Base-by-base conservation (phyloP, 208 protist species). In the Novymonas esmeraldas region DNA sequence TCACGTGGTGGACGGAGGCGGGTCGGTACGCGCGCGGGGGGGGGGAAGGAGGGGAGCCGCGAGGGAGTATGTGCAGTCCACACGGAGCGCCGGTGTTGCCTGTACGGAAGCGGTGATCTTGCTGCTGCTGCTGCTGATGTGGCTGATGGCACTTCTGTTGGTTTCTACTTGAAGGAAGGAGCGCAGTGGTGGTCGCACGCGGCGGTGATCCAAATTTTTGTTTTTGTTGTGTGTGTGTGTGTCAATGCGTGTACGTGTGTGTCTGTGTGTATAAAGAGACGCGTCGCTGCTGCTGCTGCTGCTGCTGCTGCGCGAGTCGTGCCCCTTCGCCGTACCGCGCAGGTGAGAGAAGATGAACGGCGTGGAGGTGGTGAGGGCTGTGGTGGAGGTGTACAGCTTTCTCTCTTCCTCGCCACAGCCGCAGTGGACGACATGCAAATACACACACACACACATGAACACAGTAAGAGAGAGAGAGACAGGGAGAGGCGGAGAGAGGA, bases 211-310 rank as follows among this genome's bases (percentile, higher is more conserved):
- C 14, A 6, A 1, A 5, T 61, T 62, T 54, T 5, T 58, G 16
- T 66, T 16, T 67, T 36, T 62, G 5, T 42, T 73, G 18, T 41
- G 55, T 56, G 5, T 46, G 16, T 44, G n/a, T n/a, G n/a, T n/a
- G n/a, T n/a, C n/a, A n/a, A n/a, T n/a, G n/a, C n/a, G 14, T 18
- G 48, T 11, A 52, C 18, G 45, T 16, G 10, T 33, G 13, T 34
- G 48, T 28, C 2, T 20, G 48, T 16, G 26, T 52, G 48, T 28
- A 31, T n/a, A n/a, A n/a, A n/a, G n/a, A n/a, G n/a, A n/a, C n/a
- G n/a, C n/a, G n/a, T n/a, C n/a, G n/a, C n/a, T n/a, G n/a, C n/a
- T n/a, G n/a, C n/a, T n/a, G n/a, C n/a, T n/a, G n/a, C n/a, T n/a
- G n/a, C n/a, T n/a, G n/a, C n/a, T n/a, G n/a, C n/a, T n/a, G n/a